Evolutionary conservation across 345 rosid species (phyloP).

Genomic region (Erucastrum elatum): DNA sequence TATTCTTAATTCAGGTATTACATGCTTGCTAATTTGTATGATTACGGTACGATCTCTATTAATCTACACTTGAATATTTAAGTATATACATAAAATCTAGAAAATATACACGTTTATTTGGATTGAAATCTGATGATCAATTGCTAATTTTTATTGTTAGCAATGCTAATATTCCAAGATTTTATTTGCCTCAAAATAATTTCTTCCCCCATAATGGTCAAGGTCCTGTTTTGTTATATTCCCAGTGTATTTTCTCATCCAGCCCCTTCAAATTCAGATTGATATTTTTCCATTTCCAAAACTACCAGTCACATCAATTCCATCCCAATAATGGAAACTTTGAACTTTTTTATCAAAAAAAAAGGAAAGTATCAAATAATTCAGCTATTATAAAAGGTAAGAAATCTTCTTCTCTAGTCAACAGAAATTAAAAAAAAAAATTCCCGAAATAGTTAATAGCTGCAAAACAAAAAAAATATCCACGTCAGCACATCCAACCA

Average conservation of each 20-base stretch:
- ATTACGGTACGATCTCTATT: background rate
- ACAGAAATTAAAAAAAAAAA: background rate
- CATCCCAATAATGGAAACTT: background rate
- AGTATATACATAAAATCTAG: background rate
- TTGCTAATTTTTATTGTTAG: background rate
- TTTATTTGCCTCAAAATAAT: slow-evolving; percentile 2
- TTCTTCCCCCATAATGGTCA: background rate
- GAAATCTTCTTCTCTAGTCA: background rate
- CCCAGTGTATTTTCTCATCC: background rate
- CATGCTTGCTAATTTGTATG: background rate
- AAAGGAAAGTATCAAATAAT: background rate
- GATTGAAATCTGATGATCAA: background rate
- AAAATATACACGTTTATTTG: background rate
- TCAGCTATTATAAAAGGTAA: background rate
- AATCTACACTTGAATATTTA: background rate
- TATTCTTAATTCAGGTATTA: background rate
- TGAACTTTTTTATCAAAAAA: background rate
- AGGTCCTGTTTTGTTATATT: background rate
- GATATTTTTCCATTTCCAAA: slow-evolving; percentile 11
- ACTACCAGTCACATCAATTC: background rate
- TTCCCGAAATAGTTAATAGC: background rate
- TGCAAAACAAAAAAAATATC: slow-evolving; percentile 33
- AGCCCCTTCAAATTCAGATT: background rate
- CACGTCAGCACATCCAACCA: slow-evolving; percentile 19
- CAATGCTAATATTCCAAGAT: background rate